Conservation (phyloP, 306 rosid genomes). For the Prunus fruticosa region DNA sequence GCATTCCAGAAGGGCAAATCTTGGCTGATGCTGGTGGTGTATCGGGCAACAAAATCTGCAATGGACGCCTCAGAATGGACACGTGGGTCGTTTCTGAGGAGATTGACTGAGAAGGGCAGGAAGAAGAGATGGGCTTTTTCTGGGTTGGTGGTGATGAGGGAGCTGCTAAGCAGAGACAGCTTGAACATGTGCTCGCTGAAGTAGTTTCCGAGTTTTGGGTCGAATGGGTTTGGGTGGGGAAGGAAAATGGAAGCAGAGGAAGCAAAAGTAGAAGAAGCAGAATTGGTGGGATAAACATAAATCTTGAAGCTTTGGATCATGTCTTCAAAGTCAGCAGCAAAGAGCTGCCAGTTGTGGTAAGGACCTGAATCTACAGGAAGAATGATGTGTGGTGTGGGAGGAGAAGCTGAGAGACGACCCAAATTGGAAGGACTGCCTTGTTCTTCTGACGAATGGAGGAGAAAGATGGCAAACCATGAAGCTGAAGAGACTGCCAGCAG, state of each 20-base stretch:
- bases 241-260: slow-evolving; percentile 21
- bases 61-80: slow-evolving; percentile 31
- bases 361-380: slow-evolving; percentile 16
- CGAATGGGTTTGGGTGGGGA: slow-evolving; percentile 27
- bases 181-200: slow-evolving; percentile 43
- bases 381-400: background rate
- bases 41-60: slow-evolving; percentile 17
- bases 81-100: slow-evolving; percentile 29
- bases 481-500: background rate
- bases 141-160: slow-evolving; percentile 13
- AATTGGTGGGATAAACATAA: slow-evolving; percentile 22
- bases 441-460: background rate
- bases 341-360: slow-evolving; percentile 30
- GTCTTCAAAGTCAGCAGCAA: slow-evolving; percentile 17
- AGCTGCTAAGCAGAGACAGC: slow-evolving; percentile 19
- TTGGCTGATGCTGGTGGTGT: slow-evolving; percentile 4
- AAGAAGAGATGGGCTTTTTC: slow-evolving; percentile 28
- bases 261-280: slow-evolving; percentile 6
- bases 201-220: slow-evolving; percentile 32
- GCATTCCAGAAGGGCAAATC: slow-evolving; percentile 25
- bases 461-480: slow-evolving; percentile 2
- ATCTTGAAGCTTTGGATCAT: slow-evolving; percentile 25
- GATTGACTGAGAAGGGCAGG: slow-evolving; percentile 31
- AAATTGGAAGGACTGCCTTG: slow-evolving; percentile 2
- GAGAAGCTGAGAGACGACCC: background rate